These are phyloP conservation scores for Cytospora piceae DNA, from an alignment of 2,329 filamentous ascomycete genomes.

Conservation along the genomic window DNA sequence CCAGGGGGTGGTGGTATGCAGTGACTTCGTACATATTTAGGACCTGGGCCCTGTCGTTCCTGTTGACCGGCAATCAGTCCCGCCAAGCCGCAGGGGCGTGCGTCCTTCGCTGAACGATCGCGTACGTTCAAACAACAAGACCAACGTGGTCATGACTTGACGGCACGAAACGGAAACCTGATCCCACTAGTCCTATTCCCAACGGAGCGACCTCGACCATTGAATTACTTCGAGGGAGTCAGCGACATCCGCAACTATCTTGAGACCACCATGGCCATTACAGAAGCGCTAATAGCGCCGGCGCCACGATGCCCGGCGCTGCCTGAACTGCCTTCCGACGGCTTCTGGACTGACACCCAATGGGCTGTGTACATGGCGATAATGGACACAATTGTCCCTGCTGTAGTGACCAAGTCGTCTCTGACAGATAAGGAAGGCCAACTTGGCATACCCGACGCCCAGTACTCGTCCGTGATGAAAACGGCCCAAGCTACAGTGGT, in stretches of 20 bases:
- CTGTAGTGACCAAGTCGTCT: constrained; percentile 52
- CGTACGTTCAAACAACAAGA: background rate
- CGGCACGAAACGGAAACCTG: background rate
- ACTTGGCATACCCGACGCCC: constrained; percentile 52
- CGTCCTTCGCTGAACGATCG: too few species aligned
- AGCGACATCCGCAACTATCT: background rate
- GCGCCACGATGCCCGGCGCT: constrained; percentile 33
- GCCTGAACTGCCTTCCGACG: constrained; percentile 35
- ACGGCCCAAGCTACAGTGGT: constrained; percentile 42
- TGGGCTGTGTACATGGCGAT: constrained; percentile 60
- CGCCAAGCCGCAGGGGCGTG: too few species aligned
- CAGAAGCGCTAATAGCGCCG: constrained; percentile 24
- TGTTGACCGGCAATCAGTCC: too few species aligned
- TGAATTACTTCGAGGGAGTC: background rate
- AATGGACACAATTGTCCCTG: constrained; percentile 63
- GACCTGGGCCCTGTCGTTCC: too few species aligned
- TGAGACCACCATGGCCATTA: constrained; percentile 19
- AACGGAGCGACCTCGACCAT: background rate
- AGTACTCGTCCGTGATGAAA: constrained; percentile 53
- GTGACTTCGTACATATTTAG: too few species aligned
- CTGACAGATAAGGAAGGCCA: constrained; percentile 45
- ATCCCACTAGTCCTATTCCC: background rate
- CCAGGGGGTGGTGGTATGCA: too few species aligned
- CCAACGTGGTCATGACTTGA: background rate
- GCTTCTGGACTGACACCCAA: constrained; percentile 52